These are phyloP conservation scores for Tetraselmis chui DNA, from an alignment of 139 green algal genomes.

Conservation along the genomic window DNA sequence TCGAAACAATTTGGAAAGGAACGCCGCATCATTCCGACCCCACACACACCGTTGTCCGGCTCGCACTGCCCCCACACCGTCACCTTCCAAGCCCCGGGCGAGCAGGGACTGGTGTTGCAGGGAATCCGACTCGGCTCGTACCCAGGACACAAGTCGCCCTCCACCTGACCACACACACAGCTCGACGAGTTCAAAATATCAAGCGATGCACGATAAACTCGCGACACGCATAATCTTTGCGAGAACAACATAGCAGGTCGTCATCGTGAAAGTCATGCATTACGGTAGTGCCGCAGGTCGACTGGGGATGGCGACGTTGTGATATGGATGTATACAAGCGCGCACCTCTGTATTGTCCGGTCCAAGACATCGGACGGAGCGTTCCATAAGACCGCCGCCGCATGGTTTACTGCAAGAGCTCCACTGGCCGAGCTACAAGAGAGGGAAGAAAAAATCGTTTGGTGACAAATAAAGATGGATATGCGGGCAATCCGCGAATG, in stretches of 20 bases:
- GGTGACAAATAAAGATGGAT: too few species aligned
- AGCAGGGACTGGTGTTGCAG: not conserved
- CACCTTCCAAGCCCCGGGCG: not conserved
- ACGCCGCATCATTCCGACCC: not conserved
- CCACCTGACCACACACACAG: too few species aligned
- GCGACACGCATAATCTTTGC: too few species aligned
- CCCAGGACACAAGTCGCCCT: not conserved
- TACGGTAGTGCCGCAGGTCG: too few species aligned
- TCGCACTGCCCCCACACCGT: not conserved
- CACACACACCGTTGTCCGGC: not conserved
- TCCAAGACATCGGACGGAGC: not conserved
- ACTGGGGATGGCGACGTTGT: too few species aligned
- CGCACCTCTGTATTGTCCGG: not conserved
- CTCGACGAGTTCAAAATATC: too few species aligned
- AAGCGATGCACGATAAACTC: too few species aligned
- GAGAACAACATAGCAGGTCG: too few species aligned
- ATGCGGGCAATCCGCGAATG: too few species aligned
- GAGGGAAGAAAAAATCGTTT: too few species aligned
- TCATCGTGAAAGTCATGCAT: too few species aligned
- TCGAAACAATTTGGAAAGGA: not conserved
- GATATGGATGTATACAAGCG: too few species aligned
- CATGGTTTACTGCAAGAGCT: not conserved
- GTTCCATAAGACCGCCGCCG: not conserved
- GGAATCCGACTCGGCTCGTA: not conserved
- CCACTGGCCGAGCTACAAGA: not conserved